Percentiles rank a stretch among this genome's conserved stretches.
Conservation (phyloP, 2,329 filamentous ascomycete genomes). For the Sporothrix curviconia region DNA sequence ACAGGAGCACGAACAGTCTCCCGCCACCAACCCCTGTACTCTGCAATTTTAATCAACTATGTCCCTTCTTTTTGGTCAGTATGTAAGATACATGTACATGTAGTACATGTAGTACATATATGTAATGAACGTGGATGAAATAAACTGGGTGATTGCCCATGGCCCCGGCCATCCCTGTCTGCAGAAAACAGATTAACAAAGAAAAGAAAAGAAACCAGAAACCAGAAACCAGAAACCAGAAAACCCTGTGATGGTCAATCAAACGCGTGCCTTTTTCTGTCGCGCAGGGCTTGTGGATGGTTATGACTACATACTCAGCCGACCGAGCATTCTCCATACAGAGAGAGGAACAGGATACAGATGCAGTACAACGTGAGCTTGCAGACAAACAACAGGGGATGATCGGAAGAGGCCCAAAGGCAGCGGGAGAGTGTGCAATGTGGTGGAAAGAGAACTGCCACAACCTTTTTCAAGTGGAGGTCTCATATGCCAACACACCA, state of each 20-base stretch:
- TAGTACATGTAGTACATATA: too few relatives aligned
- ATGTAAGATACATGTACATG: too few relatives aligned
- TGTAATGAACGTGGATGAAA: too few relatives aligned
- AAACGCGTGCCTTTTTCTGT: background rate
- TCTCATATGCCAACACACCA: background rate
- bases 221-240: too few relatives aligned
- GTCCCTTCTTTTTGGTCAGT: too few relatives aligned
- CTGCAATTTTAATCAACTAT: too few relatives aligned
- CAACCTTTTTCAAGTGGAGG: background rate
- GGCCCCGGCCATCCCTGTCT: slow-evolving; percentile 7
- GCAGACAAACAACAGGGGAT: background rate
- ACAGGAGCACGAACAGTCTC: too few relatives aligned
- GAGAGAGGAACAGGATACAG: too few relatives aligned
- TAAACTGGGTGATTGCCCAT: slow-evolving; percentile 6
- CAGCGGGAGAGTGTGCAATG: background rate
- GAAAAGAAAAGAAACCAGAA: background rate
- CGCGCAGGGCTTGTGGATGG: background rate
- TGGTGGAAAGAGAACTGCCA: background rate
- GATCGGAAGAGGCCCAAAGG: background rate
- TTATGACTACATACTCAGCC: background rate
- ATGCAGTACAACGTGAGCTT: background rate
- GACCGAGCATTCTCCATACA: background rate
- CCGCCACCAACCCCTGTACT: too few relatives aligned
- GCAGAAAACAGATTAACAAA: background rate
- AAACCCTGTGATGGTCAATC: background rate